These are phyloP conservation scores for Stenocarpella maydis DNA, from an alignment of 2,329 filamentous ascomycete genomes.

Conservation along the genomic window DNA sequence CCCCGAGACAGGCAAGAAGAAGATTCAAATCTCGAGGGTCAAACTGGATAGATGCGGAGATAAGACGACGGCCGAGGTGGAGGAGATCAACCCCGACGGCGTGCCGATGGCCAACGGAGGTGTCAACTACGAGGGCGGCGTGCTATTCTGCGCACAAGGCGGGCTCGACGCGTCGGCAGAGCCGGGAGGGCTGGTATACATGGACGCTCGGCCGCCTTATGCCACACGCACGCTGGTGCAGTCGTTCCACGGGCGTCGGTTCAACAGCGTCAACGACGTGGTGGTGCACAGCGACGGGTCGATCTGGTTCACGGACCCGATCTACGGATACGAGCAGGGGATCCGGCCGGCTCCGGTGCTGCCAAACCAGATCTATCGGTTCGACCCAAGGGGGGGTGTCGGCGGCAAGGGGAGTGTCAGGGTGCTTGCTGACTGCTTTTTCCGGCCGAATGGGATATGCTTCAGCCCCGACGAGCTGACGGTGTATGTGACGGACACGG, in stretches of 20 bases:
- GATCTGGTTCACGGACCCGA: conserved; percentile 60
- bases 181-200: conserved; percentile 44
- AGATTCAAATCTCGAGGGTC: conserved; percentile 44
- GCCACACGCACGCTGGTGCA: conserved; percentile 43
- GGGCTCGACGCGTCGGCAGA: conserved; percentile 31
- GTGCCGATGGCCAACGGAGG: conserved; percentile 59
- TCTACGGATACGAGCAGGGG: conserved; percentile 57
- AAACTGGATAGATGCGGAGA: conserved; percentile 33
- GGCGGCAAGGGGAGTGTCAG: conserved; percentile 43
- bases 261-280: conserved; percentile 60
- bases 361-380: conserved; percentile 58
- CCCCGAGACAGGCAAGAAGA: conserved; percentile 36
- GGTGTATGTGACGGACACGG: conserved; percentile 56
- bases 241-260: conserved; percentile 53
- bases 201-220: conserved; percentile 46
- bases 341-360: conserved; percentile 53
- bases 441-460: conserved; percentile 54
- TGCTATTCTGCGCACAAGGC: conserved; percentile 55
- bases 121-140: conserved; percentile 53
- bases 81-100: conserved; percentile 45
- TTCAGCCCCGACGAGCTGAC: conserved; percentile 55
- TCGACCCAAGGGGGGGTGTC: conserved; percentile 40
- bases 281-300: conserved; percentile 51
- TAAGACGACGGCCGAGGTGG: conserved; percentile 33
- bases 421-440: conserved; percentile 57